A percentile compares a stretch with the other conserved stretches of the same genome.
phyloP scores from a whole-genome alignment of 495 filamentous ascomycete species.

The Hapsidospora chrysogenum region DNA sequence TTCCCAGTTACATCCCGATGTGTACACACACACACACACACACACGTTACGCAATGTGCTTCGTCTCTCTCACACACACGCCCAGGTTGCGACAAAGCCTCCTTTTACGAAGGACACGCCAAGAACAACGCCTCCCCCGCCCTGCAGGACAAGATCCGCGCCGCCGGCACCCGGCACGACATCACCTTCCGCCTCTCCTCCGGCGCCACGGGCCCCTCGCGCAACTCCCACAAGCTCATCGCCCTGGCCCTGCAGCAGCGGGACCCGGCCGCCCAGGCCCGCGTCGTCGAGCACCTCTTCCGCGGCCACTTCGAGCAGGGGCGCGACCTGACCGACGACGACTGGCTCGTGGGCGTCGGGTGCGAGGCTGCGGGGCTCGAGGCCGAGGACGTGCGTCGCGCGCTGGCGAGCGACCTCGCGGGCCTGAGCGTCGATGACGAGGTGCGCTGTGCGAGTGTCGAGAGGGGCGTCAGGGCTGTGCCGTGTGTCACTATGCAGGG shows the following conservation, averaged over 20 bases:
- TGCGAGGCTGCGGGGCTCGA: slow-evolving; percentile 41
- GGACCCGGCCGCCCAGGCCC: slow-evolving; percentile 29
- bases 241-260: slow-evolving; percentile 45
- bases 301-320: slow-evolving; percentile 53
- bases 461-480: slow-evolving; percentile 47
- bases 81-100: slow-evolving; percentile 4
- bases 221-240: slow-evolving; percentile 62
- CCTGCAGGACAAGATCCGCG: slow-evolving; percentile 2
- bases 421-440: slow-evolving; percentile 28
- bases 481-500: slow-evolving; percentile 60
- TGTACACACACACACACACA: background rate
- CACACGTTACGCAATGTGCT: background rate
- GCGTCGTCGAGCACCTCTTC: slow-evolving; percentile 51
- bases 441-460: slow-evolving; percentile 19
- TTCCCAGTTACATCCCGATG: too few relatives aligned
- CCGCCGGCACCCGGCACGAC: slow-evolving; percentile 17
- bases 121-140: slow-evolving; percentile 5
- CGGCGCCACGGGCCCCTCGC: slow-evolving; percentile 56
- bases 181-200: slow-evolving; percentile 51
- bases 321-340: slow-evolving; percentile 51
- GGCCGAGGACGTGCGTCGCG: slow-evolving; percentile 5
- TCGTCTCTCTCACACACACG: background rate
- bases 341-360: slow-evolving; percentile 38
- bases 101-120: slow-evolving; percentile 6
- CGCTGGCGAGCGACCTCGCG: slow-evolving; percentile 19